Evolutionary conservation across 768 basidiomycete genomes (phyloP).

Genomic region (Pleurotus tuber-regium): DNA sequence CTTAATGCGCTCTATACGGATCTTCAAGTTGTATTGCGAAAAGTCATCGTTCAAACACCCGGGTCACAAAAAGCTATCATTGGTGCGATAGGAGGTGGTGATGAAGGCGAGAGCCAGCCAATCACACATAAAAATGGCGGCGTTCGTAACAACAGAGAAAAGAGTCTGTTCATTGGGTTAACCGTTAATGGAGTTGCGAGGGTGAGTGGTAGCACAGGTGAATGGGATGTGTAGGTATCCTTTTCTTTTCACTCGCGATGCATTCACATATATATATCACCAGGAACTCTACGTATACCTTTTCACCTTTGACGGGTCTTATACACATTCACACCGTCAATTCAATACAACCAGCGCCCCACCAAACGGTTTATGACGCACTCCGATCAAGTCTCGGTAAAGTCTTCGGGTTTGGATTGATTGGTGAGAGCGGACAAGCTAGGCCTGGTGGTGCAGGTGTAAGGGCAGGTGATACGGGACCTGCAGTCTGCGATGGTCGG

Average conservation of each 20-base stretch:
- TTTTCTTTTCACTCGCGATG: slow-evolving; percentile 6
- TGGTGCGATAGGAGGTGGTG: background rate
- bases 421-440: slow-evolving; percentile 15
- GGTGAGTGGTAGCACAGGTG: slow-evolving; percentile 57
- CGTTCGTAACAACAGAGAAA: slow-evolving; percentile 56
- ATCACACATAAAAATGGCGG: slow-evolving; percentile 10
- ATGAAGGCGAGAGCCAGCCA: slow-evolving; percentile 13
- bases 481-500: no score
- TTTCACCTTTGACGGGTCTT: slow-evolving; percentile 64
- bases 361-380: slow-evolving; percentile 66
- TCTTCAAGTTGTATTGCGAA: slow-evolving; percentile 52
- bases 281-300: slow-evolving; percentile 72
- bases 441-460: slow-evolving; percentile 14
- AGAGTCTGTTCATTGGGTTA: slow-evolving; percentile 54
- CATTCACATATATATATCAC: background rate
- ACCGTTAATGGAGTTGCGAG: slow-evolving; percentile 57
- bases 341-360: slow-evolving; percentile 78
- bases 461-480: no score
- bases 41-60: slow-evolving; percentile 39
- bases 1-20: slow-evolving; percentile 75
- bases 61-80: slow-evolving; percentile 4
- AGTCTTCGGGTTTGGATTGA: slow-evolving; percentile 31
- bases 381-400: slow-evolving; percentile 42
- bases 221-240: slow-evolving; percentile 71
- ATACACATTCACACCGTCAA: slow-evolving; percentile 66